Percentiles rank a stretch among this genome's conserved stretches.
These are phyloP conservation scores for Sporothrix pseudoabietina DNA, from an alignment of 2,329 filamentous ascomycete genomes.

Conservation along the genomic window DNA sequence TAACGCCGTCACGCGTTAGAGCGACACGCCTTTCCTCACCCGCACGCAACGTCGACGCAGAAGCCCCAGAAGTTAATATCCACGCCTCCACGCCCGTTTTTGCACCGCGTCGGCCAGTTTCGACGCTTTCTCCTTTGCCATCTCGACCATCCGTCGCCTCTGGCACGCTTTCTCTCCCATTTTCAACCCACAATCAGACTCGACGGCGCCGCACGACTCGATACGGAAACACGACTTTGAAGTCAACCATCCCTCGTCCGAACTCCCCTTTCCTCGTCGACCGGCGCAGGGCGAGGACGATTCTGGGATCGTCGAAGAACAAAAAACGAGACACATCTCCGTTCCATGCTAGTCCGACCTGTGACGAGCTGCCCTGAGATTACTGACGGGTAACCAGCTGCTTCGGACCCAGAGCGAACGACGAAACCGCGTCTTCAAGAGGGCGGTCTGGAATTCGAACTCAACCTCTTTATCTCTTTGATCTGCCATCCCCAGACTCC, in stretches of 20 bases:
- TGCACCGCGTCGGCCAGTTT: constrained; percentile 15
- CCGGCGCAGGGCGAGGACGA: not conserved
- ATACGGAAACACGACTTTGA: not conserved
- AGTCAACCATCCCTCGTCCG: not conserved
- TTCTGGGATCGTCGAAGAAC: not conserved
- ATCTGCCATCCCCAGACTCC: not conserved
- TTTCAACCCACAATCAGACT: not conserved
- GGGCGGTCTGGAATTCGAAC: not conserved
- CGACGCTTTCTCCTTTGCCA: not conserved
- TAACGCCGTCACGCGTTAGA: constrained; percentile 28
- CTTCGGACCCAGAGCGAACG: not conserved
- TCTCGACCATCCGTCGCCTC: not conserved
- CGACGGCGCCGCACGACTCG: constrained; percentile 4
- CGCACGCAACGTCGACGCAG: constrained; percentile 9
- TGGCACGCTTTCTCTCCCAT: not conserved
- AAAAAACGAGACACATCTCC: not conserved
- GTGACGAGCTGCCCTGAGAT: constrained; percentile 1
- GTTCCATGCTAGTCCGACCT: not conserved
- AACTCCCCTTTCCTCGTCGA: not conserved
- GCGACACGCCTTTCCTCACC: constrained; percentile 23
- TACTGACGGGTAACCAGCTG: not conserved
- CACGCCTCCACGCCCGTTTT: constrained; percentile 12
- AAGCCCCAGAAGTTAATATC: not conserved
- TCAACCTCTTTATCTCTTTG: not conserved
- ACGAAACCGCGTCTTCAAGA: constrained; percentile 14